These are phyloP conservation scores for Diplodia intermedia DNA, from an alignment of 2,329 filamentous ascomycete genomes.

Conservation along the genomic window DNA sequence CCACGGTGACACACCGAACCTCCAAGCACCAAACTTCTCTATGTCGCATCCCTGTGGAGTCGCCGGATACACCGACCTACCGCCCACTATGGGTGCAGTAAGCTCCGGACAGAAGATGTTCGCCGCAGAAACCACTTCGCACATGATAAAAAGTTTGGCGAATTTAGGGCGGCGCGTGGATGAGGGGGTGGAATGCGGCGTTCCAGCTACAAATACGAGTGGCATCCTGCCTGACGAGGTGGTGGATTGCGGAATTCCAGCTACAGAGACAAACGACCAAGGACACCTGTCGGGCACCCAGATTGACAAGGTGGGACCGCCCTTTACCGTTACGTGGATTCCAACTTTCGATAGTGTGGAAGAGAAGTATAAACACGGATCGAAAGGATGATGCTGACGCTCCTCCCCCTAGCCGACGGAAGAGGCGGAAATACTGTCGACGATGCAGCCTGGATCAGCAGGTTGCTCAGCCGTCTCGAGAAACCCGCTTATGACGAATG, in stretches of 20 bases:
- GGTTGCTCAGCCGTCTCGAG: not conserved
- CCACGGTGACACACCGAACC: conserved; percentile 19
- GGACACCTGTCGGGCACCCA: not conserved
- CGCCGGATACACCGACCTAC: not conserved
- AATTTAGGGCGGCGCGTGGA: not conserved
- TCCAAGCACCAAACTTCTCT: conserved; percentile 9
- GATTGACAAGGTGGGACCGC: not conserved
- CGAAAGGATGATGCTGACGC: not conserved
- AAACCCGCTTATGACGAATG: not conserved
- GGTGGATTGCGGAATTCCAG: not conserved
- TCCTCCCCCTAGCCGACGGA: not conserved
- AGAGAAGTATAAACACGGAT: not conserved
- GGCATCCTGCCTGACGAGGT: not conserved
- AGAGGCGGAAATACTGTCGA: not conserved
- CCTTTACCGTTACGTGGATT: not conserved
- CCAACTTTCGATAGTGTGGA: not conserved
- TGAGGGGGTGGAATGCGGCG: not conserved
- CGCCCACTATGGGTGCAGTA: not conserved
- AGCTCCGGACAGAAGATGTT: not conserved
- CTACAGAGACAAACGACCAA: not conserved
- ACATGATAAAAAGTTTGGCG: not conserved
- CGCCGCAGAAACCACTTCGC: not conserved
- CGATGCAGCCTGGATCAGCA: not conserved
- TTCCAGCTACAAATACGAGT: not conserved
- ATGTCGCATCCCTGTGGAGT: not conserved